Percentiles rank a stretch among this genome's conserved stretches.
These are phyloP conservation scores for Jasminum sambac DNA, from an alignment of 257 asterid genomes.

Conservation along the genomic window DNA sequence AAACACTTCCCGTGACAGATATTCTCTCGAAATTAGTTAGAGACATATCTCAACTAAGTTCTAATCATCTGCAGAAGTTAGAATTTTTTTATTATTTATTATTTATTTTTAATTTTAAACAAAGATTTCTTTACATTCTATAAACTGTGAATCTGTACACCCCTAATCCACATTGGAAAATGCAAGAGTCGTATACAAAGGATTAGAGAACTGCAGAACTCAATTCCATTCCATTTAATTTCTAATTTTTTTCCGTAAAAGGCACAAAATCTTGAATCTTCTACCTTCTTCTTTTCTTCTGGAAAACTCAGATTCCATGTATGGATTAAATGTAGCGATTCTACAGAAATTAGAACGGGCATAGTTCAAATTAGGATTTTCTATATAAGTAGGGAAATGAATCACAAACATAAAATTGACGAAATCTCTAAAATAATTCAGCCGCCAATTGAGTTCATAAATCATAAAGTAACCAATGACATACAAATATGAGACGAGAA, in stretches of 20 bases:
- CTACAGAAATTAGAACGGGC: not conserved
- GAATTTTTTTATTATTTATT: too few relatives aligned
- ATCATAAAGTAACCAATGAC: not conserved
- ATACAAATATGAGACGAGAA: not conserved
- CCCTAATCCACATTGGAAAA: not conserved
- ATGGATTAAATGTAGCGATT: not conserved
- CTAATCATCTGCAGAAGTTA: not conserved
- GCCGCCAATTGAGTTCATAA: not conserved
- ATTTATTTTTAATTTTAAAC: too few relatives aligned
- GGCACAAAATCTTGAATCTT: not conserved
- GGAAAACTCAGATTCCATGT: not conserved
- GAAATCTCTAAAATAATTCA: not conserved
- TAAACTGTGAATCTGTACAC: not conserved
- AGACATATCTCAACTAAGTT: not conserved
- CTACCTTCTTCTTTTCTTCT: not conserved
- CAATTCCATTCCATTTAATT: too few relatives aligned
- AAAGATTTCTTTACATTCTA: not conserved
- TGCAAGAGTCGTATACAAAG: not conserved
- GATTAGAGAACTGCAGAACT: not conserved
- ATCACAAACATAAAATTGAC: not conserved
- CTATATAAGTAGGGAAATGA: not conserved
- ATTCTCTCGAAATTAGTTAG: not conserved
- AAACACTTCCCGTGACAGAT: not conserved
- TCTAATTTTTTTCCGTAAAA: not conserved
- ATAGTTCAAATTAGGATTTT: not conserved